Conservation (phyloP, 2,329 filamentous ascomycete genomes). For the Botrytis medusae region DNA sequence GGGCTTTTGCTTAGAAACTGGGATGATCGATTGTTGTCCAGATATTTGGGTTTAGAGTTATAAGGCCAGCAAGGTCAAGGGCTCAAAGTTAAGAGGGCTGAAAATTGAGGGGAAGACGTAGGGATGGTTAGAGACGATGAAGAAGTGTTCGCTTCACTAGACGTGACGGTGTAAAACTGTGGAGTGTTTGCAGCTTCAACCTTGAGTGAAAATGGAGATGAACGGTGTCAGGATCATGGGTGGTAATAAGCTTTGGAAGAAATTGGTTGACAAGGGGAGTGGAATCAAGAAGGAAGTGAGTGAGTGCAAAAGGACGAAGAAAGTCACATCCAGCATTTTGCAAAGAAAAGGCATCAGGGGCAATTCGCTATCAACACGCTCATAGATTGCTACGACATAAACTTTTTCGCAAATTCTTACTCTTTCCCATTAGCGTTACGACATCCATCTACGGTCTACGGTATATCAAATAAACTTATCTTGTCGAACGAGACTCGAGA, state of each 20-base stretch:
- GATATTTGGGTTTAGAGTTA: conserved; percentile 8
- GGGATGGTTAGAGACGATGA: not conserved
- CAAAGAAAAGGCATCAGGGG: not conserved
- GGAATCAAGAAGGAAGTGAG: not conserved
- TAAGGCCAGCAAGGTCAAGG: conserved; percentile 19
- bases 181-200: conserved; percentile 1
- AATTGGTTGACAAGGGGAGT: not conserved
- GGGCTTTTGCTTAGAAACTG: conserved; percentile 1
- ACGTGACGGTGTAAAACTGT: not conserved
- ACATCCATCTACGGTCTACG: not conserved
- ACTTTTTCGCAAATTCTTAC: not conserved
- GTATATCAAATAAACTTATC: not conserved
- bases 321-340: not conserved
- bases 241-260: not conserved
- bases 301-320: not conserved
- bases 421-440: not conserved
- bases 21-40: conserved; percentile 17
- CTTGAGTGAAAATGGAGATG: not conserved
- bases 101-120: conserved; percentile 4
- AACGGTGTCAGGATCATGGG: conserved; percentile 1
- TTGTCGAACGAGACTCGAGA: not conserved
- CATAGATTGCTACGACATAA: not conserved
- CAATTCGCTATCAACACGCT: not conserved
- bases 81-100: not conserved
- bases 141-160: not conserved